phyloP scores from a whole-genome alignment of 208 protist species.

The Tritrichomonas foetus region DNA sequence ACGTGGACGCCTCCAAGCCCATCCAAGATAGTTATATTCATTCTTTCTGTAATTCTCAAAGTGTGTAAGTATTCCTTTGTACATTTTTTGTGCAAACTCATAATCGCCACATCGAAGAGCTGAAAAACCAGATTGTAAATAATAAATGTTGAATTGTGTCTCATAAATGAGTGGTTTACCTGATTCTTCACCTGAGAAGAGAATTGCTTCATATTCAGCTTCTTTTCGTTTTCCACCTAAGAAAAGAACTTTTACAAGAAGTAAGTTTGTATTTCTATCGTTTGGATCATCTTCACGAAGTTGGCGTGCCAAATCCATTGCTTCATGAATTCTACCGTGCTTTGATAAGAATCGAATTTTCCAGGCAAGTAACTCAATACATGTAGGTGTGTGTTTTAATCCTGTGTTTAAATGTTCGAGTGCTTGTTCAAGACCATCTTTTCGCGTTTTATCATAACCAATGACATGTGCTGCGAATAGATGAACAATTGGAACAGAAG shows the following conservation, averaged over 20 bases:
- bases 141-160: conserved; percentile 19
- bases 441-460: too few relatives aligned
- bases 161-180: not conserved
- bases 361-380: not conserved
- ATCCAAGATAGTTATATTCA: conserved; percentile 2
- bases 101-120: not conserved
- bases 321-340: not conserved
- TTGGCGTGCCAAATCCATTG: not conserved
- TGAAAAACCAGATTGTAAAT: not conserved
- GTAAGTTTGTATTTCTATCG: not conserved
- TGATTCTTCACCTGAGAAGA: not conserved
- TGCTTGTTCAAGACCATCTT: not conserved
- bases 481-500: not conserved
- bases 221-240: not conserved
- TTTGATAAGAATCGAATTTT: not conserved
- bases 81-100: not conserved
- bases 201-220: not conserved
- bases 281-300: not conserved
- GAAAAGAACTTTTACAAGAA: not conserved
- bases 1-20: not conserved
- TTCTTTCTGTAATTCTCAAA: conserved; percentile 4
- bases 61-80: not conserved
- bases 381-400: not conserved
- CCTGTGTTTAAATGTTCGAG: not conserved
- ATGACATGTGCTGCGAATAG: not conserved